Percentiles rank a stretch among this genome's conserved stretches.
Conservation (phyloP, 1,139 yeast species). For the Arxiozyma slooffiae region DNA sequence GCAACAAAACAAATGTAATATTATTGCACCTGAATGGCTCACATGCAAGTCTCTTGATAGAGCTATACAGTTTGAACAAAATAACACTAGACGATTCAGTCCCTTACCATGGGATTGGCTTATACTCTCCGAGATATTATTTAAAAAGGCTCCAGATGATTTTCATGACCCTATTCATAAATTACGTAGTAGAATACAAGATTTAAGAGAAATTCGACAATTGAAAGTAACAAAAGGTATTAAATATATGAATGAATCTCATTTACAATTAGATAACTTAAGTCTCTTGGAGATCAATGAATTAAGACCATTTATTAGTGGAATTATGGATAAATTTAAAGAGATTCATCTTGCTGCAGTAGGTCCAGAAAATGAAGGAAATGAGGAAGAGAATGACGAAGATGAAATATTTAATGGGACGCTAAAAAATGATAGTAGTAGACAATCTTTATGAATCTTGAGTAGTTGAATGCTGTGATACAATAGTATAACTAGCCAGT, state of each 20-base stretch:
- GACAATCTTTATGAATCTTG: neutral
- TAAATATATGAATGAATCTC: constrained; percentile 66
- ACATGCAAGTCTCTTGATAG: constrained; percentile 44
- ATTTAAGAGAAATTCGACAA: constrained; percentile 71
- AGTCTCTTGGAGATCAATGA: constrained; percentile 82
- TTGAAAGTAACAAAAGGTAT: constrained; percentile 77
- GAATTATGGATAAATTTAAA: constrained; percentile 69
- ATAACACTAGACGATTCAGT: constrained; percentile 50
- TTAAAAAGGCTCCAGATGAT: constrained; percentile 63
- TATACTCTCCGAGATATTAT: constrained; percentile 59
- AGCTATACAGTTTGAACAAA: constrained; percentile 59
- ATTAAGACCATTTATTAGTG: constrained; percentile 67
- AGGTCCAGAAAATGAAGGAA: constrained; percentile 26
- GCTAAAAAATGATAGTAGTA: constrained; percentile 4
- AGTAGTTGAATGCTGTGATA: neutral
- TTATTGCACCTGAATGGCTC: constrained; percentile 88
- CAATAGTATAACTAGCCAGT: neutral
- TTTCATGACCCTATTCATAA: constrained; percentile 50
- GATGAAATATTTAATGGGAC: constrained; percentile 14
- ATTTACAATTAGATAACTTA: constrained; percentile 73
- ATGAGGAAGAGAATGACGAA: constrained; percentile 11
- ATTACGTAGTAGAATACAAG: constrained; percentile 59
- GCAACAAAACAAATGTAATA: constrained; percentile 75
- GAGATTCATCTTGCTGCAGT: constrained; percentile 36
- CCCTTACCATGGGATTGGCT: constrained; percentile 82